These are phyloP conservation scores for Ophiostoma himal-ulmi DNA, from an alignment of 2,329 filamentous ascomycete genomes.

Conservation along the genomic window DNA sequence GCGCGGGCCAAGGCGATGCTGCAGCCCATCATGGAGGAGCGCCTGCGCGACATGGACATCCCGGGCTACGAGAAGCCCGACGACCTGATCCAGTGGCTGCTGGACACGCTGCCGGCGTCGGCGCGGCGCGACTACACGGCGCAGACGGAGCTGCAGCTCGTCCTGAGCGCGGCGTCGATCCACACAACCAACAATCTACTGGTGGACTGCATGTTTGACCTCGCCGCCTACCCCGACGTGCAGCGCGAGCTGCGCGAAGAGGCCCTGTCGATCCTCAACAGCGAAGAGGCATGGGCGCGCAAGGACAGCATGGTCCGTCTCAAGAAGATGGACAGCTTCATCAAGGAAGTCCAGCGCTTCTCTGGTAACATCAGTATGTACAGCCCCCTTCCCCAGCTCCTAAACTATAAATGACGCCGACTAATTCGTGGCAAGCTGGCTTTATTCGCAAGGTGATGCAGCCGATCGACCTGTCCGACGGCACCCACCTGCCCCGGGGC, in stretches of 20 bases:
- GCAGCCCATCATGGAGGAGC: constrained; percentile 42
- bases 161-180: constrained; percentile 41
- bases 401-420: background rate
- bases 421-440: constrained; percentile 31
- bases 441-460: constrained; percentile 44
- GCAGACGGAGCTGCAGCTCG: constrained; percentile 41
- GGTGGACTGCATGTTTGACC: constrained; percentile 46
- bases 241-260: constrained; percentile 46
- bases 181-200: constrained; percentile 43
- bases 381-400: background rate
- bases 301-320: constrained; percentile 42
- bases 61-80: constrained; percentile 36
- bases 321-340: constrained; percentile 46
- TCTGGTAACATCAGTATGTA: constrained; percentile 40
- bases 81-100: constrained; percentile 43
- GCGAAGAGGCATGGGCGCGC: constrained; percentile 38
- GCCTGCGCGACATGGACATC: constrained; percentile 39
- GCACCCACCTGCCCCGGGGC: constrained; percentile 39
- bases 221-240: constrained; percentile 43
- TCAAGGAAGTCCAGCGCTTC: constrained; percentile 41
- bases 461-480: constrained; percentile 42
- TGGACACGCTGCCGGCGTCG: constrained; percentile 37
- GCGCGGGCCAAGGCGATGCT: constrained; percentile 40
- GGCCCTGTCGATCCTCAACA: constrained; percentile 38
- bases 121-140: constrained; percentile 37